Base-by-base conservation (phyloP, 176 grass and related monocot species). In the Cenchrus purpureus region DNA sequence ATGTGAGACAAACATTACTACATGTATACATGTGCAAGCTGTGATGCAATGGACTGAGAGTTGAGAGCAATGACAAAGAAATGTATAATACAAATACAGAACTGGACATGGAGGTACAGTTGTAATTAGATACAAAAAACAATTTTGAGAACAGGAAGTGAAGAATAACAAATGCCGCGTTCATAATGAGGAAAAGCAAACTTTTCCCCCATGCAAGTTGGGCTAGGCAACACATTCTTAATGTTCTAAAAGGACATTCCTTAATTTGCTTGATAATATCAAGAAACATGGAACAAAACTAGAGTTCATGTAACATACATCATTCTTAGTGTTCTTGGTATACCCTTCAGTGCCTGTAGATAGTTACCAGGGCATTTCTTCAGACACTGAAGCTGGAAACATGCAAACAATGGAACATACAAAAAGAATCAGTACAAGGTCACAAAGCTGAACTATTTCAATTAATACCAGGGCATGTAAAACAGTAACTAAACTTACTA, bases 301-400 rank as follows among this genome's bases (percentile, higher is more conserved):
- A 48, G 68, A 76, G 17, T 59, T 11, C 62, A 79, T 52, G 85
- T 66, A 68, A 81, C 89, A 83, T 95, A 98, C 97, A 98, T 98
- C 93, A 94, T 94, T 90, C 97, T 90, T 50, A 98, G 74, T 42
- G 97, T 95, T 94, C 96, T 98, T 83, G 93, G 96, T 89, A 98
- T 98, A 74, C 91, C 84, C 93, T 95, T 94, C 49, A 98, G 86
- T 81, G 96, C 89, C 66, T 99, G 97, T 54, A 99, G 93, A 92
- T 99, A 89, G 85, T 96, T 99, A 61, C 88, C 93, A 85, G 97
- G 97, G 71, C 81, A 94, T 89, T 96, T 99, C 91, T 94, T 99
- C 88, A 99, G 84, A 91, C 88, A 96, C 43, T 89, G 90, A 89
- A 99, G 97, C 93, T 99, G 93, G 61, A 91, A 76, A 84, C 32